Evolutionary conservation across 192 early-diverging fungal genomes (phyloP).

Genomic region (Backusella circina): DNA sequence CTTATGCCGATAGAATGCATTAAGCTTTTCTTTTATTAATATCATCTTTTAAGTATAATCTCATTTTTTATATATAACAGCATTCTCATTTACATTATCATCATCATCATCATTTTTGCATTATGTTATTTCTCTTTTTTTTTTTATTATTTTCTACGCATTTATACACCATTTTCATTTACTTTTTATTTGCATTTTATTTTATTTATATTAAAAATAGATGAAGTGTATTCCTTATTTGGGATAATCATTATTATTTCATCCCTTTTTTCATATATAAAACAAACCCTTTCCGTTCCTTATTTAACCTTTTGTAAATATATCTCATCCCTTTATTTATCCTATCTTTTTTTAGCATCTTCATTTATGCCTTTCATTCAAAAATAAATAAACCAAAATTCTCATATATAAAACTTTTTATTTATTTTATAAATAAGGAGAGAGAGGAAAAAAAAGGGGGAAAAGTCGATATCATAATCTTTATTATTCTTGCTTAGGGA

Average conservation of each 20-base stretch:
- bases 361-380: background rate
- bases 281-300: background rate
- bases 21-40: background rate
- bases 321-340: background rate
- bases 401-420: background rate
- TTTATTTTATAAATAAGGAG: slow-evolving; percentile 9
- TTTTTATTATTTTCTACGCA: background rate
- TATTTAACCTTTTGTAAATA: background rate
- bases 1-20: slow-evolving; percentile 9
- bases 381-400: background rate
- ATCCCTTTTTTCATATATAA: background rate
- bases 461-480: background rate
- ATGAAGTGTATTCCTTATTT: background rate
- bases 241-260: background rate
- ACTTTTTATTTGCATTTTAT: background rate
- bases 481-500: slow-evolving; percentile 31
- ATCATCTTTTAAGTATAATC: background rate
- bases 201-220: background rate
- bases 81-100: background rate
- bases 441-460: background rate
- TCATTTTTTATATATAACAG: background rate
- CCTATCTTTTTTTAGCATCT: slow-evolving; percentile 1
- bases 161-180: background rate
- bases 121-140: background rate
- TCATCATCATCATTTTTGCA: background rate